These are phyloP conservation scores for Candida buenavistaensis DNA, from an alignment of 1,139 yeast genomes.

Conservation along the genomic window DNA sequence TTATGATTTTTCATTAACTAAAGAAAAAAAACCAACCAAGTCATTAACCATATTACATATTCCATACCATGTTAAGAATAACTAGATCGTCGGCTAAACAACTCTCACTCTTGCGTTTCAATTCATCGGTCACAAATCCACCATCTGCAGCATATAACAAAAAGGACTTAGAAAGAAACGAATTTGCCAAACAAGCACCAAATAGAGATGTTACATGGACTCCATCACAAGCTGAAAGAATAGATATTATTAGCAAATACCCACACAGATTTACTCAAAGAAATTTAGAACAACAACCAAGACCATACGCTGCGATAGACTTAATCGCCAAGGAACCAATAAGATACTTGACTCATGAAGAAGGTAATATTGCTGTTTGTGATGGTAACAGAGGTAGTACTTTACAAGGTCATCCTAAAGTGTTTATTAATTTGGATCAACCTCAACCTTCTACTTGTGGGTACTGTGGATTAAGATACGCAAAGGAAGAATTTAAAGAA, in stretches of 20 bases:
- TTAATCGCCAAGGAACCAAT: conserved; percentile 76
- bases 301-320: conserved; percentile 83
- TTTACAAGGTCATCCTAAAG: conserved; percentile 83
- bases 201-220: conserved; percentile 75
- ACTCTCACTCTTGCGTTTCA: conserved; percentile 6
- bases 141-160: conserved; percentile 25
- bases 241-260: conserved; percentile 54
- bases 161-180: conserved; percentile 36
- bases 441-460: conserved; percentile 74
- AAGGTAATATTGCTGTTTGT: conserved; percentile 70
- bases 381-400: conserved; percentile 74
- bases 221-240: conserved; percentile 61
- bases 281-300: conserved; percentile 69
- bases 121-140: conserved; percentile 13
- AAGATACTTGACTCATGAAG: conserved; percentile 52
- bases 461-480: conserved; percentile 74
- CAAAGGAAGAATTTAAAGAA: conserved; percentile 48
- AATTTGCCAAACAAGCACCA: conserved; percentile 64
- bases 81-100: conserved; percentile 4
- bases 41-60: neutral
- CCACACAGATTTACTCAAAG: conserved; percentile 70
- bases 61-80: conserved; percentile 5
- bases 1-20: neutral
- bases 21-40: too few species aligned
- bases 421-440: conserved; percentile 77